phyloP scores from a whole-genome alignment of 495 filamentous ascomycete genomes.

The Peziza echinospora region DNA sequence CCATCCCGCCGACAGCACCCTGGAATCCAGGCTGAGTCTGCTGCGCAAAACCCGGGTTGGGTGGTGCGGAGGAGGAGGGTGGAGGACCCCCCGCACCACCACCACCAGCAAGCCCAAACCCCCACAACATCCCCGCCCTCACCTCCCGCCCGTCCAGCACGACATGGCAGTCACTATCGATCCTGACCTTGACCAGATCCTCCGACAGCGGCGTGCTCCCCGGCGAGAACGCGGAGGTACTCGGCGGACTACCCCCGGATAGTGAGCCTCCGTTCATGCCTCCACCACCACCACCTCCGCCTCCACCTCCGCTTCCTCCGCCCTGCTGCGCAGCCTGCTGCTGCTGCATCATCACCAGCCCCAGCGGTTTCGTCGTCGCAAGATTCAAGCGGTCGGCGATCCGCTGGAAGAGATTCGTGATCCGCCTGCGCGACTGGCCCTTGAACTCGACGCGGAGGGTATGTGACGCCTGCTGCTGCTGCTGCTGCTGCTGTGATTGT shows the following conservation, averaged over 20 bases:
- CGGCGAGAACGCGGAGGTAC: slow-evolving; percentile 21
- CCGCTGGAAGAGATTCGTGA: slow-evolving; percentile 54
- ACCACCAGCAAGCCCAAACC: slow-evolving; percentile 18
- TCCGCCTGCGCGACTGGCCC: slow-evolving; percentile 41
- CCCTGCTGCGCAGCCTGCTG: slow-evolving; percentile 23
- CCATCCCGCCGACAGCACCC: too few species aligned
- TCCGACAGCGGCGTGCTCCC: slow-evolving; percentile 51
- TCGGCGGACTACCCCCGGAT: neutral
- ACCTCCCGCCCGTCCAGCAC: slow-evolving; percentile 42
- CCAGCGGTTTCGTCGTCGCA: slow-evolving; percentile 42
- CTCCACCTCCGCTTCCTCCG: slow-evolving; percentile 16
- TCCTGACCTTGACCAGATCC: slow-evolving; percentile 42
- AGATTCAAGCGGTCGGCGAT: slow-evolving; percentile 61
- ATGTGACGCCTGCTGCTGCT: too few species aligned
- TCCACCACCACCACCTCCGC: neutral
- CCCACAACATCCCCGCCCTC: too few species aligned
- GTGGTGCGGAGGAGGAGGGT: neutral
- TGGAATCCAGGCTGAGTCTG: neutral
- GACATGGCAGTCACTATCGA: slow-evolving; percentile 47
- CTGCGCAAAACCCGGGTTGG: neutral
- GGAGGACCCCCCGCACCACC: slow-evolving; percentile 1
- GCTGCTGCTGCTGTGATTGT: too few species aligned
- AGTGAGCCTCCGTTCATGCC: neutral
- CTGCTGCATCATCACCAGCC: slow-evolving; percentile 36
- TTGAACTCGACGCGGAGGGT: slow-evolving; percentile 46